Base-by-base conservation (phyloP, 192 early-diverging fungal species). In the Glomus cerebriforme region DNA sequence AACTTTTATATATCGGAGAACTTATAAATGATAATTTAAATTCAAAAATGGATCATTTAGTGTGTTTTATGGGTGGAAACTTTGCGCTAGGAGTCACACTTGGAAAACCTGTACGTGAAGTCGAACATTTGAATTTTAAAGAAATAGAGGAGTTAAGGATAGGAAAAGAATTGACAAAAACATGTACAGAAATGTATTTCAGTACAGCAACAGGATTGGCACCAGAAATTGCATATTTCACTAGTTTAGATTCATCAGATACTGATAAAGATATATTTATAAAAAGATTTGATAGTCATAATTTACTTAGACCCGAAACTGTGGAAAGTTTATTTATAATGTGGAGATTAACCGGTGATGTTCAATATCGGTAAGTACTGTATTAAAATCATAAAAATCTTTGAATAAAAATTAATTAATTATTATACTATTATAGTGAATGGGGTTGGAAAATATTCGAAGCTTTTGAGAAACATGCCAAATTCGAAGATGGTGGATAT, bases 1-100 rank as follows among this genome's bases (percentile, higher is more conserved):
- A 89, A 17, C 82, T 90, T 10, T 80, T 92, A 22, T 95, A 87
- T 81, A 81, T 94, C 22, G 92, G 91, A n/a, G 94, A 95, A 78
- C 77, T 89, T 8, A 73, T 64, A 7, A 80, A 77, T 15, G 7
- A 59, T 24, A 29, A 60, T 1, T 74, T 91, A 10, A 76, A 77
- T 10, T 80, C 85, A 26, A 95, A 94, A 79, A 96, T 97, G 95
- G 95, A 97, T 83, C 97, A 99, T 77, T 85, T 99, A 22, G 95
- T 96, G 1, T 97, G 97, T 84, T 99, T 97, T 84, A 86, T 95
- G 24, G 94, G 94, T 13, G 96, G 94, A 0, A 91, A 91, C 7
- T 83, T 97, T 76, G 95, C 95, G 0, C 83, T 97, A 13, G 90
- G 91, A 15, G 94, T 91, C 1, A 93, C 94, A 12, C 81, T 86